Base-by-base conservation (phyloP, 768 basidiomycete species). In the Lanmaoa pseudosensibilis region DNA sequence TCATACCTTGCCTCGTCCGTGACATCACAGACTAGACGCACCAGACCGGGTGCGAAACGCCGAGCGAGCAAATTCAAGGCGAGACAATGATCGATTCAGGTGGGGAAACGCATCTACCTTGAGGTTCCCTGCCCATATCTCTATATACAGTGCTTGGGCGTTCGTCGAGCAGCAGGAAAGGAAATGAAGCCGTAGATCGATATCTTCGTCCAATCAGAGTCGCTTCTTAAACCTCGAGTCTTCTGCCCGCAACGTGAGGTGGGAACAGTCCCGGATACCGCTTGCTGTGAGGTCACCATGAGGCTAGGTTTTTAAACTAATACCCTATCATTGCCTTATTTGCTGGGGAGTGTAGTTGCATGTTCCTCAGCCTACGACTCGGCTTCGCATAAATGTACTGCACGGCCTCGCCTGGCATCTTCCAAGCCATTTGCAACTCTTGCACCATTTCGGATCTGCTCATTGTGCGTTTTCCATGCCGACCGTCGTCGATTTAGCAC, bases 1-100 rank as follows among this genome's bases (percentile, higher is more conserved):
- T 30, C 54, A 37, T 55, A 53, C 51, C 54, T 55, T 54, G 23
- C 40, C 50, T 54, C 11, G 25, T 27, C 37, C 2, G n/a, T 27
- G 41, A 54, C 54, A 55, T 55, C n/a, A 34, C 33, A 27, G 33
- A 7, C 33, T 36, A 23, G 13, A 25, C 10, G n/a, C 18, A 34
- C n/a, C 25, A 9, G 44, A 32, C 25, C 2, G 21, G 33, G 16
- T 27, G 39, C 21, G 25, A 52, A 41, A 27, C 30, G 13, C 5
- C 9, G n/a, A 27, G 33, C 4, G 33, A 27, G n/a, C 10, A 34
- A 27, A 16, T 15, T 13, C 44, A 36, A 16, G 47, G 19, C 3
- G 12, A 44, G 38, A 50, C 19, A 18, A n/a, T 12, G 23, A 25
- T 52, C 11, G 11, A 25, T 15, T 27, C n/a, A 38, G 37, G 48